Base-by-base conservation (phyloP, 1,284 basidiomycete genomes). In the Sporisorium sorghi region DNA sequence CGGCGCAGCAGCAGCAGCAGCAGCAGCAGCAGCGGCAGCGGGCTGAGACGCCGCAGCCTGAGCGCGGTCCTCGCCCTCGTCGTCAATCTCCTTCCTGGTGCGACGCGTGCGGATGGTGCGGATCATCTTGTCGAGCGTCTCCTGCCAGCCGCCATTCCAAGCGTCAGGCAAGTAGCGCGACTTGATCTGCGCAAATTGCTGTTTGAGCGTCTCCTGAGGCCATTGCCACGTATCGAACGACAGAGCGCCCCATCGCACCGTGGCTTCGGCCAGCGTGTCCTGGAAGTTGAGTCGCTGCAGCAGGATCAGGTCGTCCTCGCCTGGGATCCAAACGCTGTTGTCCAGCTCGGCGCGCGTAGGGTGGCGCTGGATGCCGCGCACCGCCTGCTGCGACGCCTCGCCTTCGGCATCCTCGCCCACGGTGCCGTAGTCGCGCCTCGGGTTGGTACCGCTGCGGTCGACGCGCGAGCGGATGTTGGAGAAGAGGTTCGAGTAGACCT, bases 211-310 rank as follows among this genome's bases (percentile, higher is more conserved):
- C 30, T 64, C 68, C 21, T 48, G 54, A 26, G 67, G 67, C 67
- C 67, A 75, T 21, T 62, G 57, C 73, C 73, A 75, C 15, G 61
- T 39, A 5, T 62, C 63, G 40, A 75, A 75, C 33, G 59, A 57
- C 5, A 75, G 51, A 0, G 58, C 49, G n/a, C 23, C 58, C 73
- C 73, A 75, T 37, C 48, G 51, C 26, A 67, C 60, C 52, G 55
- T 49, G 10, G 42, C 47, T 43, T 70, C 50, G n/a, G 42, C 50
- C 7, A 61, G 32, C 1, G 58, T 32, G 33, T 66, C 49, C 46
- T 74, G 72, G 67, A 66, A 75, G 50, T 67, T 63, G 46, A 75
- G 60, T 44, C 73, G 65, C 61, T 75, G 73, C n/a, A 75, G 47
- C 43, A 75, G 53, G 32, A 64, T 71, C 30, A 75, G 54, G 30